Evolutionary conservation across 306 rosid species (phyloP), one percentile per base, ranked within the genome.

Genomic region (Begonia fuchsioides): DNA sequence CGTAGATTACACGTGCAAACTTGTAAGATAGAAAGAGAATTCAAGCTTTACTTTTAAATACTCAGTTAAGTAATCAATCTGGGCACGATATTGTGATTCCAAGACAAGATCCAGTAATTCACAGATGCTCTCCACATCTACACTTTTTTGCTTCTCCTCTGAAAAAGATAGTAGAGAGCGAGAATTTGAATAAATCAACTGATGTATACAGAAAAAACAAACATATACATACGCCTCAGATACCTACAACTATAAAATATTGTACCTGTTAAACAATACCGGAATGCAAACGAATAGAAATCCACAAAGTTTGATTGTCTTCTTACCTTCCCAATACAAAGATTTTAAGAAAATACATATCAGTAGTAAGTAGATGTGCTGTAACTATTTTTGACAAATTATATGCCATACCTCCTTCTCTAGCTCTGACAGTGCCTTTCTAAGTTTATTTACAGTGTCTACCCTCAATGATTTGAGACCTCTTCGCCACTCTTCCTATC

Each of bases 81-180:
- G 98, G 38, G 61, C 55, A 1, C 70, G 77, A 70, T 75, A 82
- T 39, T 80, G 73, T 44, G 87, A 79, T 44, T 87, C 86, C 66
- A 92, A 57, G 65, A 92, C 94, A 72, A 92, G 87, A 65, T 71
- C 63, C 70, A 92, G 77, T 63, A 92, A 70, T 64, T 77, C 72
- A 43, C 98, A 92, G 48, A 92, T 77, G 74, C 98, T 92, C 72
- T 92, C 98, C 65, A 86, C 73, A 65, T 92, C 98, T 56, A 92
- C 82, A 78, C 98, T 85, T 72, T 92, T 92, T 75, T 92, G 98
- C 64, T 92, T 92, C 83, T 85, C 98, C 92, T 92, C 96, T 92
- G 78, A 49, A 10, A 63, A 62, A 64, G 59, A 57, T 18, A 32
- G 63, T 50, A 17, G 47, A 45, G 48, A 68, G 35, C n/a, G 41